phyloP scores from a whole-genome alignment of 2,329 filamentous ascomycete genomes.

The Aspergillus sp. region DNA sequence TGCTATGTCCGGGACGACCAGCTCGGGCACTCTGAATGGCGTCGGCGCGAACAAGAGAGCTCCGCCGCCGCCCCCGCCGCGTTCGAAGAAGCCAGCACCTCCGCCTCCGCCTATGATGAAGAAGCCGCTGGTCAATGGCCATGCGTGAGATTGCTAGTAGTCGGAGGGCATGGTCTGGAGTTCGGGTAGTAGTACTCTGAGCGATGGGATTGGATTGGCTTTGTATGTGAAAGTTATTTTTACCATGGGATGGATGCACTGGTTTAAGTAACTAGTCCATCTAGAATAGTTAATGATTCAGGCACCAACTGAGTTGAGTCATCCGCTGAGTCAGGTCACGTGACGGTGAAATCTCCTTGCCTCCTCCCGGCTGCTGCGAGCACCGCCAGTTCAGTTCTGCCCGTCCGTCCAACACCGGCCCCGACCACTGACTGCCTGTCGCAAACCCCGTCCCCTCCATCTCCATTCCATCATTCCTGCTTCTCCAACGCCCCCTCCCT shows the following conservation, averaged over 20 bases:
- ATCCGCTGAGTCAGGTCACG: slow-evolving; percentile 23
- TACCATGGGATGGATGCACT: slow-evolving; percentile 4
- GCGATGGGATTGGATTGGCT: slow-evolving; percentile 5
- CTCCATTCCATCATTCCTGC: slow-evolving; percentile 28
- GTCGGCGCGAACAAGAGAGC: slow-evolving; percentile 43
- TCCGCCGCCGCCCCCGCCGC: slow-evolving; percentile 53
- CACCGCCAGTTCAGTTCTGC: slow-evolving; percentile 28
- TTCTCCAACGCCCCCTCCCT: slow-evolving; percentile 25
- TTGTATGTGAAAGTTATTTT: slow-evolving; percentile 2
- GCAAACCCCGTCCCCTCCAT: slow-evolving; percentile 30
- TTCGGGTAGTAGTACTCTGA: slow-evolving; percentile 6
- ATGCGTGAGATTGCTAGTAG: slow-evolving; percentile 14
- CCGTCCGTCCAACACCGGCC: slow-evolving; percentile 22
- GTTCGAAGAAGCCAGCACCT: slow-evolving; percentile 57
- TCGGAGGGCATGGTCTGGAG: neutral
- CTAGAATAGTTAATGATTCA: too few species aligned
- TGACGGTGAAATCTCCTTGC: slow-evolving; percentile 26
- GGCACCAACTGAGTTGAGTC: too few species aligned
- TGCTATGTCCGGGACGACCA: slow-evolving; percentile 42
- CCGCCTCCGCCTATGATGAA: slow-evolving; percentile 58
- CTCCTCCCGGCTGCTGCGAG: slow-evolving; percentile 22
- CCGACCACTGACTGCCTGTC: too few species aligned
- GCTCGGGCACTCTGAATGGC: slow-evolving; percentile 36
- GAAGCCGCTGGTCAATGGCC: slow-evolving; percentile 32
- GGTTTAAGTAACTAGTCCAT: neutral